Evolutionary conservation across 1,284 basidiomycete genomes (phyloP).

Genomic region (Grifola frondosa): DNA sequence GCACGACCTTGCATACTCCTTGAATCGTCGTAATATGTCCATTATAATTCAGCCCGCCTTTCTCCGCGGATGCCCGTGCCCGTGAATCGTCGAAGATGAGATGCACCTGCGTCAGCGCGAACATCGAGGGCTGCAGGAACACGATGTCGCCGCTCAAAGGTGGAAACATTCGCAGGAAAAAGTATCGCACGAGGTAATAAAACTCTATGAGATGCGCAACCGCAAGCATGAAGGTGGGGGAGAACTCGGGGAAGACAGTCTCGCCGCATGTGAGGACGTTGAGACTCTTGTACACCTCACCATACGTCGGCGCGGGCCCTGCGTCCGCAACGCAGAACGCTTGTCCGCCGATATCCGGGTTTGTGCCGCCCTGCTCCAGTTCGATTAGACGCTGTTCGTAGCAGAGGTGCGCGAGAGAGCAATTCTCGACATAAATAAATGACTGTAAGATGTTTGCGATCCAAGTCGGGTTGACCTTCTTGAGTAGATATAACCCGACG

Average conservation of each 20-base stretch:
- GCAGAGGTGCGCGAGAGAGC: conserved; percentile 63
- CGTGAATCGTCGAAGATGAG: conserved; percentile 70
- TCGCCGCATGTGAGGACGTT: conserved; percentile 34
- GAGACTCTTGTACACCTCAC: conserved; percentile 53
- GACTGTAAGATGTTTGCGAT: conserved; percentile 55
- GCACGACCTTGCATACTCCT: conserved; percentile 41
- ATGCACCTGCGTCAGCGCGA: conserved; percentile 60
- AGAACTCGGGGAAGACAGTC: conserved; percentile 50
- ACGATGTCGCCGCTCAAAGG: conserved; percentile 48
- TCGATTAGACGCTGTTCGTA: conserved; percentile 68
- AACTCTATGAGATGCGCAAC: conserved; percentile 55
- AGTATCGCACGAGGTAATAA: conserved; percentile 47
- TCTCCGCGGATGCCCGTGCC: conserved; percentile 52
- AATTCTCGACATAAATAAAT: conserved; percentile 73
- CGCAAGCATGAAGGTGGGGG: conserved; percentile 53
- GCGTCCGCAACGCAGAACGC: conserved; percentile 65
- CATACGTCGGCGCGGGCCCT: conserved; percentile 57
- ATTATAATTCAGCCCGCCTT: conserved; percentile 67
- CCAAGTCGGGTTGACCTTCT: conserved; percentile 64
- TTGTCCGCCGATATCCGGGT: conserved; percentile 69
- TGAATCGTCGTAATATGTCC: conserved; percentile 31
- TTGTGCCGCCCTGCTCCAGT: conserved; percentile 37
- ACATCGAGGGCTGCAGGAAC: conserved; percentile 69
- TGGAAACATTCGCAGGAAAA: conserved; percentile 35
- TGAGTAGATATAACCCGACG: conserved; percentile 58